Base-by-base conservation (phyloP, 768 basidiomycete species). In the Serendipita sp. region DNA sequence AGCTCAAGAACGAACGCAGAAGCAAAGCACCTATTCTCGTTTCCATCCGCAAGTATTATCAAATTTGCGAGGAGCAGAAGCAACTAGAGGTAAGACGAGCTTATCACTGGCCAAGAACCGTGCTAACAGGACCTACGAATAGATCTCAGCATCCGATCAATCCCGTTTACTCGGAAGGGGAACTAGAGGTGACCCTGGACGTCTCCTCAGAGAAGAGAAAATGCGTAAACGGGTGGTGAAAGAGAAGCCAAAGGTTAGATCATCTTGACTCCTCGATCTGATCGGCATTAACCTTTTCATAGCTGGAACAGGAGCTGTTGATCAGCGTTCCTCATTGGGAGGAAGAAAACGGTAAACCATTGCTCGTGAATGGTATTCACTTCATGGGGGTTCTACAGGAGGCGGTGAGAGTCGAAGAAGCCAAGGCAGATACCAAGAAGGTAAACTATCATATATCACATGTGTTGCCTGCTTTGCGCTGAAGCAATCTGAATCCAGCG, bases 161-260 rank as follows among this genome's bases (percentile, higher is more conserved):
- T 24, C 24, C 24, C 24, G 24, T 24, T 24, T 24, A 24, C 24
- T 24, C 24, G 24, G 24, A 24, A 24, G 24, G 24, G 24, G 24
- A 24, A 24, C 24, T 24, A 24, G 24, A 24, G 24, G 24, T 24
- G 24, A 24, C 24, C 24, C 24, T 24, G 24, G 24, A 1, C 24
- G 24, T 24, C 24, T 24, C 24, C 24, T 24, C 24, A 24, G 24
- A 24, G 24, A 24, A 24, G 24, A 24, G 24, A 24, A 24, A 24
- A 92, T 95, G 86, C 81, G 95, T 64, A 98, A 97, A 73, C 80
- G 94, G 34, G 92, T 99, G 13, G 80, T 80, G 65, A 89, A 90
- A 72, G 88, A 95, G 76, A 97, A 96, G 71, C 95, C 95, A 32
- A 82, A 88, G 71, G 95, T 96, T 72, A 67, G 85, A 76, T 58